These are phyloP conservation scores for Paramarasmius palmivorus DNA, from an alignment of 1,284 basidiomycete genomes.

Conservation along the genomic window DNA sequence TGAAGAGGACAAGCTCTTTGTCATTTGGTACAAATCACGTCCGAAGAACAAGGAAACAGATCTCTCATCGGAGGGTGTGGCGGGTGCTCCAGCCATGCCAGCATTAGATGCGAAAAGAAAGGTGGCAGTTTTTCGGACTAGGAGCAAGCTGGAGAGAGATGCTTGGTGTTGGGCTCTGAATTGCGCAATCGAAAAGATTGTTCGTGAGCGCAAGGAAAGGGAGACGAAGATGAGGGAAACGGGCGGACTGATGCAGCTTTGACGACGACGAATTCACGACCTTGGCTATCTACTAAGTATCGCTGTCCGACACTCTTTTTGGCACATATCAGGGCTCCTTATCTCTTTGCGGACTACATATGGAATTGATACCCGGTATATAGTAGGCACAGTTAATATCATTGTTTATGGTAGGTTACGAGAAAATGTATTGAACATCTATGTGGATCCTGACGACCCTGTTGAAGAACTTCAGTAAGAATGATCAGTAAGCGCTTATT, in stretches of 20 bases:
- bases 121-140: constrained; percentile 66
- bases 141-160: constrained; percentile 81
- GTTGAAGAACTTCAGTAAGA: no score
- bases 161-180: constrained; percentile 88
- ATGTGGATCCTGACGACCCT: no score
- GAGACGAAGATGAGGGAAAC: constrained; percentile 59
- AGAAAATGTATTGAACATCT: no score
- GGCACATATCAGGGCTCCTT: no score
- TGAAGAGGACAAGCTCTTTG: constrained; percentile 75
- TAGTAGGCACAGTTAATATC: no score
- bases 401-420: no score
- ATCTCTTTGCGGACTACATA: no score
- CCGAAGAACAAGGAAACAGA: constrained; percentile 10
- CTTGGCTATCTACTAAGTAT: no score
- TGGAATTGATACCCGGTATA: no score
- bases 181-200: constrained; percentile 78
- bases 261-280: no score
- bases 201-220: constrained; percentile 53
- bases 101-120: constrained; percentile 63
- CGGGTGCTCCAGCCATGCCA: constrained; percentile 37
- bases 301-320: no score
- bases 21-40: constrained; percentile 65
- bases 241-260: constrained; percentile 46
- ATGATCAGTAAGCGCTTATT: no score
- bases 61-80: constrained; percentile 24